Evolutionary conservation across 495 filamentous ascomycete genomes (phyloP).

Genomic region (Apodospora peruviana): DNA sequence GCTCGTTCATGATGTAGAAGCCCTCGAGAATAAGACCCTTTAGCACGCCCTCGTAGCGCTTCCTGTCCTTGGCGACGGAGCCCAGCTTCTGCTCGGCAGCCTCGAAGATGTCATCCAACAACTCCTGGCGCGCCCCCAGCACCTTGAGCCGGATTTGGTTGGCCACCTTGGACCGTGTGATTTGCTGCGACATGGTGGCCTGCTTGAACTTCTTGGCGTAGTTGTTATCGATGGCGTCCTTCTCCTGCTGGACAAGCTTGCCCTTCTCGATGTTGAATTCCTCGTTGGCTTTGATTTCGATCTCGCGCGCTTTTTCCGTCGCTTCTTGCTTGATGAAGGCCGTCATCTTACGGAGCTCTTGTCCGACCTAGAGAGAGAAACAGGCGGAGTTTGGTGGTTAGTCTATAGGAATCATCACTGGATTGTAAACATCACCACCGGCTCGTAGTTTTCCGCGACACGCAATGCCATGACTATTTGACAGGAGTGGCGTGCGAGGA

Average conservation of each 20-base stretch:
- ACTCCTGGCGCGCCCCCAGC: constrained; percentile 76
- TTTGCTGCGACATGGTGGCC: constrained; percentile 94
- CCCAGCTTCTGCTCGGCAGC: constrained; percentile 61
- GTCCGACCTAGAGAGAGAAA: constrained; percentile 60
- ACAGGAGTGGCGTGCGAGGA: too few species aligned
- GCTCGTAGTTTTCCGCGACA: too few species aligned
- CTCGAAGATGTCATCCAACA: constrained; percentile 91
- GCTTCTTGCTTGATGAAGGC: constrained; percentile 99
- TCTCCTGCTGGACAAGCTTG: constrained; percentile 94
- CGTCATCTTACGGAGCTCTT: constrained; percentile 99
- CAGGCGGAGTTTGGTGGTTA: too few species aligned
- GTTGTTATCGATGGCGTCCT: constrained; percentile 77
- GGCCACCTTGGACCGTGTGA: constrained; percentile 85
- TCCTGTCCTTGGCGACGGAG: constrained; percentile 59
- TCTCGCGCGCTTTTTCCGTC: constrained; percentile 91
- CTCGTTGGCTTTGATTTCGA: constrained; percentile 95
- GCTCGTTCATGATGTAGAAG: constrained; percentile 79
- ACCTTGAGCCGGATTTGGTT: constrained; percentile 92
- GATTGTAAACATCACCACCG: too few species aligned
- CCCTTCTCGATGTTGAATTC: constrained; percentile 98
- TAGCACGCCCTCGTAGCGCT: constrained; percentile 66
- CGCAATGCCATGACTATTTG: too few species aligned
- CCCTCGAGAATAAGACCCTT: constrained; percentile 85
- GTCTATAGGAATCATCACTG: too few species aligned
- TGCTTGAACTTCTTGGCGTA: constrained; percentile 99